Percentiles rank a stretch among this genome's conserved stretches.
Evolutionary conservation across 768 basidiomycete genomes (phyloP).

Genomic region (Termitomyces sp.): DNA sequence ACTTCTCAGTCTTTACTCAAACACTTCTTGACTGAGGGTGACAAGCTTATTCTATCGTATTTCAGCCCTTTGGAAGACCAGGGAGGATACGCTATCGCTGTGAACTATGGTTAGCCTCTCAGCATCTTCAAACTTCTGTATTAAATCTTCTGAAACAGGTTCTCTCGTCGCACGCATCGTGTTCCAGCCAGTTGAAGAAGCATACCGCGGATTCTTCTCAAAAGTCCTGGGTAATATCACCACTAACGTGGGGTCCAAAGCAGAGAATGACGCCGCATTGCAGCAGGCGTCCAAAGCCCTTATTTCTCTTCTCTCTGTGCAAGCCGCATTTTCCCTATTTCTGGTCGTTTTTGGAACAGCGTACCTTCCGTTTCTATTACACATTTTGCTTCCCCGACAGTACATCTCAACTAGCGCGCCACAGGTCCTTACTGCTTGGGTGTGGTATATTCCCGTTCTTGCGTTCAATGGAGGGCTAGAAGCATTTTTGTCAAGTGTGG

Average conservation of each 20-base stretch:
- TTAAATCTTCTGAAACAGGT: slow-evolving; percentile 40
- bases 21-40: slow-evolving; percentile 93
- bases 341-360: slow-evolving; percentile 70
- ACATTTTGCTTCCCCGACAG: slow-evolving; percentile 63
- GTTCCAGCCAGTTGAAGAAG: slow-evolving; percentile 96
- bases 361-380: slow-evolving; percentile 65
- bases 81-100: slow-evolving; percentile 92
- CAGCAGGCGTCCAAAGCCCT: slow-evolving; percentile 47
- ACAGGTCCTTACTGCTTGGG: slow-evolving; percentile 68
- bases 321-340: slow-evolving; percentile 62
- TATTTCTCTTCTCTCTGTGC: slow-evolving; percentile 55
- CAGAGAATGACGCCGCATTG: slow-evolving; percentile 18
- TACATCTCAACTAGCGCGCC: slow-evolving; percentile 80
- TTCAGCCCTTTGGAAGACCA: slow-evolving; percentile 84
- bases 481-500: slow-evolving; percentile 82
- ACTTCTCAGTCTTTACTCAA: slow-evolving; percentile 88
- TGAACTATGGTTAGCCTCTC: slow-evolving; percentile 76
- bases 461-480: slow-evolving; percentile 90
- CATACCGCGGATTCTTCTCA: slow-evolving; percentile 85
- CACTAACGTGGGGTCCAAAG: slow-evolving; percentile 7
- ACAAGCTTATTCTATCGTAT: slow-evolving; percentile 83
- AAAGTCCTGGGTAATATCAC: slow-evolving; percentile 34
- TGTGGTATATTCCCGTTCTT: slow-evolving; percentile 86
- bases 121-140: too few relatives aligned
- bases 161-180: slow-evolving; percentile 88